Conservation (phyloP, 106 monocot species). For the Gastrodia elata region DNA sequence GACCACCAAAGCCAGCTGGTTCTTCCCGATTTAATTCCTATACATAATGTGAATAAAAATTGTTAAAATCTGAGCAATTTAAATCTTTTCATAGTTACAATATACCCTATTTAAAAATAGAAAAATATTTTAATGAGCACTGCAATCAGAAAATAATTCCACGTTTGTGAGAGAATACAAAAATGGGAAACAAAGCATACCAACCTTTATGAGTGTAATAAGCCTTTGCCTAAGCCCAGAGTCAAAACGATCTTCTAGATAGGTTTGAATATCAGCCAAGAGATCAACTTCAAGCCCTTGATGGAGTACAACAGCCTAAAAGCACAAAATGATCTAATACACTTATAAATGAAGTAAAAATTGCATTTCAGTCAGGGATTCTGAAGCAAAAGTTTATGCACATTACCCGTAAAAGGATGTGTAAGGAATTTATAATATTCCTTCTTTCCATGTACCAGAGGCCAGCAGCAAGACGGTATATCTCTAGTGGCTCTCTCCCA, state of each 20-base stretch:
- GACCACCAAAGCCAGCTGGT: conserved; percentile 70
- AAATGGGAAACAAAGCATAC: background rate
- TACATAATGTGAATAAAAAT: background rate
- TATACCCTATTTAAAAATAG: background rate
- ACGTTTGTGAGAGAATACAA: background rate
- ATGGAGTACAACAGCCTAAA: conserved; percentile 82
- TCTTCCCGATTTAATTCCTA: conserved; percentile 88
- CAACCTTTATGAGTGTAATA: conserved; percentile 73
- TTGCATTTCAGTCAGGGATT: background rate
- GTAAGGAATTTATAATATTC: conserved; percentile 70
- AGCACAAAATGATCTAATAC: background rate
- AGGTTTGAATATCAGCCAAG: conserved; percentile 58
- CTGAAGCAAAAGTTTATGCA: background rate
- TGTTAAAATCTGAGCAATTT: background rate
- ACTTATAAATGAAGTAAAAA: background rate
- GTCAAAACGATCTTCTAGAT: conserved; percentile 59
- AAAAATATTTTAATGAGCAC: background rate
- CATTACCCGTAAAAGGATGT: conserved; percentile 73
- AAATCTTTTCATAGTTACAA: background rate
- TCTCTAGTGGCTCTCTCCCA: conserved; percentile 83
- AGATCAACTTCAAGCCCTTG: conserved; percentile 72
- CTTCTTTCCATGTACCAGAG: conserved; percentile 96
- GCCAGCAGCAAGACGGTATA: conserved; percentile 79
- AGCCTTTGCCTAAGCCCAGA: conserved; percentile 65
- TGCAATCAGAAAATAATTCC: background rate